A percentile compares a stretch with the other conserved stretches of the same genome.
phyloP scores from a whole-genome alignment of 345 rosid genomes.

The Sisymbrium irio region DNA sequence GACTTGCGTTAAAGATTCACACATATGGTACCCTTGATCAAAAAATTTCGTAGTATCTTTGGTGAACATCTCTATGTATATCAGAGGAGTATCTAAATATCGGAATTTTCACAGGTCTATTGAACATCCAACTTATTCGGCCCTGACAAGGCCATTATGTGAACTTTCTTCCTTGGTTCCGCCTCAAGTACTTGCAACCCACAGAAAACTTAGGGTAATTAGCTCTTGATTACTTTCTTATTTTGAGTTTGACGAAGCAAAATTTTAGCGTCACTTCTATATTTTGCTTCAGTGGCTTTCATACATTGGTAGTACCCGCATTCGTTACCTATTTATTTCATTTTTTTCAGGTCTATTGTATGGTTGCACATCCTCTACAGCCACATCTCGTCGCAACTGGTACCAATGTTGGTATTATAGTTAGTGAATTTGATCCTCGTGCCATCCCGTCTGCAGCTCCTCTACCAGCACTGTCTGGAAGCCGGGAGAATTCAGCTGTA shows the following conservation, averaged over 20 bases:
- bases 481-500: conserved; percentile 93
- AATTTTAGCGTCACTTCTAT: background rate
- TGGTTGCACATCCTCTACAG: conserved; percentile 97
- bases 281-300: background rate
- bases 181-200: conserved; percentile 80
- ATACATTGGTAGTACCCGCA: conserved; percentile 11
- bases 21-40: conserved; percentile 66
- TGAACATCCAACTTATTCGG: conserved; percentile 97
- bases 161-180: conserved; percentile 93
- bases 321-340: conserved; percentile 31
- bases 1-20: conserved; percentile 97
- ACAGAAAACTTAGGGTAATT: conserved; percentile 92
- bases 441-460: conserved; percentile 94
- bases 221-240: conserved; percentile 11
- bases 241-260: conserved; percentile 13
- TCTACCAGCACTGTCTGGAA: conserved; percentile 70
- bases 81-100: conserved; percentile 7
- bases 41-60: conserved; percentile 6
- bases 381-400: conserved; percentile 98
- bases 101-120: conserved; percentile 71
- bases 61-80: conserved; percentile 20
- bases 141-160: conserved; percentile 95
- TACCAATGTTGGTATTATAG: conserved; percentile 88
- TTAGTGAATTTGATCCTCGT: conserved; percentile 91
- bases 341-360: conserved; percentile 82